Percentiles rank a stretch among this genome's conserved stretches.
phyloP scores from a whole-genome alignment of 495 filamentous ascomycete species.

The Penicillium taxi region DNA sequence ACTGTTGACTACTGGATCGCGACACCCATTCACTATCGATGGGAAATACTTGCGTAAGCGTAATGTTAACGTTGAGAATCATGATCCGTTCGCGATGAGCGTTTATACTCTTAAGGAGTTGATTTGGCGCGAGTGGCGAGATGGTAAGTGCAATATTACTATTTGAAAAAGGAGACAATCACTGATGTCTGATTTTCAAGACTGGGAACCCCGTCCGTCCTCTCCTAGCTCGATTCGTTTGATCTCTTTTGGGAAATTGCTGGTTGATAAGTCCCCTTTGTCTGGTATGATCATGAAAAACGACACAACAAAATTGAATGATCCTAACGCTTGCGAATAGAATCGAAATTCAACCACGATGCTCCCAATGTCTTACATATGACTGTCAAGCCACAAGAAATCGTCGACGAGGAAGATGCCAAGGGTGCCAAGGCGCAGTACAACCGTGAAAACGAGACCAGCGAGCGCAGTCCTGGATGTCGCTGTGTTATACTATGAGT shows the following conservation, averaged over 20 bases:
- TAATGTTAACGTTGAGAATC: slow-evolving; percentile 62
- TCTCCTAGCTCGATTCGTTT: slow-evolving; percentile 78
- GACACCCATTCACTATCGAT: slow-evolving; percentile 82
- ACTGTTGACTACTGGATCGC: slow-evolving; percentile 68
- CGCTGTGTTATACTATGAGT: slow-evolving; percentile 77
- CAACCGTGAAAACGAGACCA: slow-evolving; percentile 49
- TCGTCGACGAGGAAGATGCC: slow-evolving; percentile 82
- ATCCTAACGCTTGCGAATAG: no score
- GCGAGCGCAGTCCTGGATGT: slow-evolving; percentile 59
- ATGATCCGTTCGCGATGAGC: slow-evolving; percentile 80
- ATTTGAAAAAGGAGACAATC: background rate
- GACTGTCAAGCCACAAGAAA: slow-evolving; percentile 82
- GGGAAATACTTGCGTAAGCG: slow-evolving; percentile 75
- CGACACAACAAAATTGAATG: background rate
- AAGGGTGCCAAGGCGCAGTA: slow-evolving; percentile 62
- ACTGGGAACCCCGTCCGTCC: slow-evolving; percentile 80
- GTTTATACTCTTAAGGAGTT: slow-evolving; percentile 88
- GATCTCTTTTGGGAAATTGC: slow-evolving; percentile 79
- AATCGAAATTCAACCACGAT: slow-evolving; percentile 67
- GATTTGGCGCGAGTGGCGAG: slow-evolving; percentile 83
- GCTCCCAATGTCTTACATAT: slow-evolving; percentile 83
- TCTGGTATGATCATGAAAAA: slow-evolving; percentile 46
- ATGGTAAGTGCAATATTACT: slow-evolving; percentile 38
- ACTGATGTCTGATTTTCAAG: slow-evolving; percentile 27
- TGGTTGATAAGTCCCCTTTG: slow-evolving; percentile 77